Percentiles rank a stretch among this genome's conserved stretches.
Evolutionary conservation across 2,329 filamentous ascomycete species (phyloP).

Genomic region (Lachnellula subtilissima): DNA sequence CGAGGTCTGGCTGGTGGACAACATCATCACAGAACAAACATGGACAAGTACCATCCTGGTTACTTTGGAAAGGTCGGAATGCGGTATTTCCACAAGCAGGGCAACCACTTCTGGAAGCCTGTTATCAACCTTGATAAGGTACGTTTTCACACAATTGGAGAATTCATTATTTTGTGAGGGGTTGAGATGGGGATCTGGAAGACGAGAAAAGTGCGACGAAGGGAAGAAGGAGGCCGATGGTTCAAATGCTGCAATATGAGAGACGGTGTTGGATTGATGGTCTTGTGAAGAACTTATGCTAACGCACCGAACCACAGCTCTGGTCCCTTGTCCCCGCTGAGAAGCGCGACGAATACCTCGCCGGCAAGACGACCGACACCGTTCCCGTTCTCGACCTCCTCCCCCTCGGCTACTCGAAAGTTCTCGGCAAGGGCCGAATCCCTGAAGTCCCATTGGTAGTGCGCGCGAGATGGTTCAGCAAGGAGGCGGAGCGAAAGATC

Average conservation of each 20-base stretch:
- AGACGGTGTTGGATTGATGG: neutral
- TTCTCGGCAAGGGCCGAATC: conserved; percentile 96
- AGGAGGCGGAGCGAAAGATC: conserved; percentile 98
- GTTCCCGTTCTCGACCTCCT: conserved; percentile 98
- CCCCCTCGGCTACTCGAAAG: conserved; percentile 94
- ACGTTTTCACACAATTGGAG: conserved; percentile 30
- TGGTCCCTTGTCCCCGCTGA: conserved; percentile 93
- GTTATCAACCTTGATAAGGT: conserved; percentile 99
- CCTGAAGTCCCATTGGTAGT: conserved; percentile 92
- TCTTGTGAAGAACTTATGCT: conserved; percentile 16
- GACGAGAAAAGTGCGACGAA: neutral
- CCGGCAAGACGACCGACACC: conserved; percentile 76
- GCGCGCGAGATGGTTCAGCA: conserved; percentile 90
- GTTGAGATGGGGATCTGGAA: neutral
- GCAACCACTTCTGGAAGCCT: conserved; percentile 97
- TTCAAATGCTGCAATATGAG: neutral
- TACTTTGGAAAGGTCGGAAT: conserved; percentile 99
- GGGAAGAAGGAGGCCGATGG: neutral
- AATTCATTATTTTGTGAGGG: neutral
- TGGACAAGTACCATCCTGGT: conserved; percentile 93
- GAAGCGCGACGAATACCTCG: conserved; percentile 87
- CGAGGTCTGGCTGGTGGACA: conserved; percentile 95
- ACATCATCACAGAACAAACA: conserved; percentile 95
- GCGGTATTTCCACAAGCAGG: conserved; percentile 94
- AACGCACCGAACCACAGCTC: conserved; percentile 52